Evolutionary conservation across 257 asterid species (phyloP).

Genomic region (Forsythia suspensa): DNA sequence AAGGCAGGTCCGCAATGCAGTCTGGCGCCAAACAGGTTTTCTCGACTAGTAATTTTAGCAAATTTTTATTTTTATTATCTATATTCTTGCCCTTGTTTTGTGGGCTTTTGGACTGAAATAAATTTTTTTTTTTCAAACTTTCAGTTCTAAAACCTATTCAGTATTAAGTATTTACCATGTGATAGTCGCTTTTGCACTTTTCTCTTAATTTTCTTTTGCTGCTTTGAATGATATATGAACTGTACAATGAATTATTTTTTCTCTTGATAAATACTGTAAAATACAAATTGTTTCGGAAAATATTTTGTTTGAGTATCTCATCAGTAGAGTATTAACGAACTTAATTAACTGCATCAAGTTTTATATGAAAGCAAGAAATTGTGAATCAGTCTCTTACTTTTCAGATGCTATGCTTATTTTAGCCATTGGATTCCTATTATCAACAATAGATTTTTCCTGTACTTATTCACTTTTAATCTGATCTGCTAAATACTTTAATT

Average conservation of each 20-base stretch:
- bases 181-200: background rate
- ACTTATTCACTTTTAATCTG: background rate
- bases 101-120: background rate
- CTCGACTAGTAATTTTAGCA: conserved; percentile 35
- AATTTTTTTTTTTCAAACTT: background rate
- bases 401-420: background rate
- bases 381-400: background rate
- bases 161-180: background rate
- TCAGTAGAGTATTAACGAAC: background rate
- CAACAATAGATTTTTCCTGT: no score
- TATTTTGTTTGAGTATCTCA: background rate
- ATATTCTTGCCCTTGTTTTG: background rate
- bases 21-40: conserved; percentile 86
- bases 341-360: background rate
- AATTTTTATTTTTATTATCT: background rate
- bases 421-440: background rate
- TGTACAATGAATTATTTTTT: background rate
- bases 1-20: conserved; percentile 88
- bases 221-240: background rate
- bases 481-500: no score
- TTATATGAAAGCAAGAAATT: background rate
- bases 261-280: no score
- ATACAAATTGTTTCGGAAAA: no score
- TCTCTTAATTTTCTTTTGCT: background rate
- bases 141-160: background rate